Evolutionary conservation across 1,284 basidiomycete genomes (phyloP), one percentile per base, ranked within the genome.

Genomic region (Vanrija pseudolonga): DNA sequence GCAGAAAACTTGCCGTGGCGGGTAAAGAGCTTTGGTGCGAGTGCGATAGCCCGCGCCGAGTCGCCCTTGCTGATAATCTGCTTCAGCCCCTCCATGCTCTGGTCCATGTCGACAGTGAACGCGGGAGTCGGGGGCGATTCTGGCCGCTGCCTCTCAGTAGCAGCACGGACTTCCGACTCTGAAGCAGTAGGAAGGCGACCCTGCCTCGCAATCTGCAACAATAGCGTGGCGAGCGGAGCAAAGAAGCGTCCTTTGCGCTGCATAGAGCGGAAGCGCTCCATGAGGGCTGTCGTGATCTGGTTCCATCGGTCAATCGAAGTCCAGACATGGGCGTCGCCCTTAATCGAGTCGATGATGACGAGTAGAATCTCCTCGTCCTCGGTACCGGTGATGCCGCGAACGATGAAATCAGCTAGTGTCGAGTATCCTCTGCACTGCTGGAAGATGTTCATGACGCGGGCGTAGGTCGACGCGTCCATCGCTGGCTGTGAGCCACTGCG

Each of bases 231-330:
- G 14, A 72, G 59, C 2, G 58, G 56, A 0, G 53, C 56, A 51
- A 69, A 60, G 46, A 65, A 62, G 28, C 53, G 53, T 9, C 66
- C 63, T 32, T 55, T 47, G 24, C 57, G 57, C 46, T 66, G 61
- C 38, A 68, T 57, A 11, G 49, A 42, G 22, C 67, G 63, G 53
- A 69, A 65, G 20, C 67, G 59, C 36, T 68, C 63, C 52, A 75
- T 61, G 23, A 73, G 54, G 5, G 66, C 70, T 37, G 68, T 61
- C 7, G 65, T 63, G 26, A 75, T 55, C 36, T 64, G 57, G 6
- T 51, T 58, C 71, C 71, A 73, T 9, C 69, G 62, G 54, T 75
- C 73, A 51, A 71, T 72, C 1, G 71, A 66, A 2, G 73, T 75
- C 72, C 72, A 75, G 3, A 66, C 61, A 47, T 73, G 72, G 11